These are phyloP conservation scores for Phytophthora ohioensis DNA, from an alignment of 352 stramenopile genomes.

Conservation along the genomic window DNA sequence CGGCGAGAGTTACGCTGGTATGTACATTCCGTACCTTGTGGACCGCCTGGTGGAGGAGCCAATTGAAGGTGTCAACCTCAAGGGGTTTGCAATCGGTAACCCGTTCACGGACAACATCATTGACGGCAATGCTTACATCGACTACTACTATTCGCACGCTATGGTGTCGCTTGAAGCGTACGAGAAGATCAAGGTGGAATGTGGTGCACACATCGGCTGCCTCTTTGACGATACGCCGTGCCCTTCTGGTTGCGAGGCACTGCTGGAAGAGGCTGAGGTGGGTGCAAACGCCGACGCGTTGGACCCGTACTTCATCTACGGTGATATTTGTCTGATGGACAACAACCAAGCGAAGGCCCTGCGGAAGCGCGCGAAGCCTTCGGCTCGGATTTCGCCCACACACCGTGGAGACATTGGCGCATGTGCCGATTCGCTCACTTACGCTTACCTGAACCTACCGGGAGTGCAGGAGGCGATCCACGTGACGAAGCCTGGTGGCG, in stretches of 20 bases:
- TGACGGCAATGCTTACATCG: constrained; percentile 77
- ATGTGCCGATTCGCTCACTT: constrained; percentile 75
- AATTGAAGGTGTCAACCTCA: constrained; percentile 72
- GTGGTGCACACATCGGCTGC: constrained; percentile 60
- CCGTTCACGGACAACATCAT: constrained; percentile 69
- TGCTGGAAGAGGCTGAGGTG: constrained; percentile 63
- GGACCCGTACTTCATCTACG: constrained; percentile 87
- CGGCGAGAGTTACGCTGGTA: constrained; percentile 86
- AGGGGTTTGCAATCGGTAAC: constrained; percentile 85
- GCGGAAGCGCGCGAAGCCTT: constrained; percentile 48
- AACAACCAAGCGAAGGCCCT: constrained; percentile 64
- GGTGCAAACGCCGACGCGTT: constrained; percentile 54
- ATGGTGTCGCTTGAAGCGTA: constrained; percentile 86
- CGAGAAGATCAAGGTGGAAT: constrained; percentile 63
- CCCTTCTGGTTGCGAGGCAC: constrained; percentile 46
- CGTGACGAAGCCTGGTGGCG: constrained; percentile 33
- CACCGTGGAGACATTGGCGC: constrained; percentile 67
- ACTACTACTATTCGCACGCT: constrained; percentile 89
- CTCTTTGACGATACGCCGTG: constrained; percentile 69
- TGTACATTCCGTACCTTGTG: constrained; percentile 92
- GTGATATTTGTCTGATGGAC: constrained; percentile 76
- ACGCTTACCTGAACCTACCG: constrained; percentile 66
- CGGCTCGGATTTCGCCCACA: constrained; percentile 34
- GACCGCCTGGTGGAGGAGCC: constrained; percentile 74
- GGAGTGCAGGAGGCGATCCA: constrained; percentile 75